Percentiles rank a stretch among this genome's conserved stretches.
Evolutionary conservation across 257 asterid species (phyloP).

Genomic region (Handroanthus guayacan): DNA sequence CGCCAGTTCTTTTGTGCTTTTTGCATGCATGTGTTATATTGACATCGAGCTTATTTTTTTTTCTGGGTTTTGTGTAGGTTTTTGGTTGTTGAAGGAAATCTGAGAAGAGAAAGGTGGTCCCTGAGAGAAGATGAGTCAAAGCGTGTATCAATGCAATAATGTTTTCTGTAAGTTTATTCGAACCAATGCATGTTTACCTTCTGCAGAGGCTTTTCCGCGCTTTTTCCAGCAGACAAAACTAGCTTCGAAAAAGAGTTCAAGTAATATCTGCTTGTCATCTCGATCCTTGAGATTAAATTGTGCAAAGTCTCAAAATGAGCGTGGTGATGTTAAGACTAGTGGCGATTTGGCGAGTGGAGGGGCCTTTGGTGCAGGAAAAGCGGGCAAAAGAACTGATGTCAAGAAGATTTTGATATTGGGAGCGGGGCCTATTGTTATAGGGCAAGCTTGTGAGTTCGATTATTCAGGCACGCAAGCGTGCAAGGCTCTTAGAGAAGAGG

Average conservation of each 20-base stretch:
- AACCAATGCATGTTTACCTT: slow-evolving; percentile 42
- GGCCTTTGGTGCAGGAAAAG: slow-evolving; percentile 34
- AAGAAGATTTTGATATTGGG: slow-evolving; percentile 94
- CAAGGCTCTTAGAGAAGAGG: slow-evolving; percentile 97
- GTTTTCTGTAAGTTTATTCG: slow-evolving; percentile 46
- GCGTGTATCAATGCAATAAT: slow-evolving; percentile 50
- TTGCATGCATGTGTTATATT: neutral
- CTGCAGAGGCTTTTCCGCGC: slow-evolving; percentile 47
- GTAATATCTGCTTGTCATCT: slow-evolving; percentile 38
- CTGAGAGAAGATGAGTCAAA: slow-evolving; percentile 50
- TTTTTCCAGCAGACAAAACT: slow-evolving; percentile 37
- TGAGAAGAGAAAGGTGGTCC: slow-evolving; percentile 15
- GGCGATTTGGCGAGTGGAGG: slow-evolving; percentile 40
- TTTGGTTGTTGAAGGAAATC: neutral
- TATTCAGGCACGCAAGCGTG: slow-evolving; percentile 99
- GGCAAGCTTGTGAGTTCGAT: slow-evolving; percentile 98
- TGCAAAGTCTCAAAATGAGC: slow-evolving; percentile 42
- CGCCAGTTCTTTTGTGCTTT: neutral
- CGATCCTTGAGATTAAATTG: slow-evolving; percentile 47
- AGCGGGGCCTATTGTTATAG: slow-evolving; percentile 97
- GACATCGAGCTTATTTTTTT: neutral
- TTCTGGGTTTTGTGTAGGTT: slow-evolving; percentile 14
- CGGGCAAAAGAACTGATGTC: slow-evolving; percentile 84
- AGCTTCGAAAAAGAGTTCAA: slow-evolving; percentile 22
- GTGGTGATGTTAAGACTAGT: slow-evolving; percentile 37